Evolutionary conservation across 2,329 filamentous ascomycete species (phyloP).

Genomic region (Alternaria angustiovoidea): DNA sequence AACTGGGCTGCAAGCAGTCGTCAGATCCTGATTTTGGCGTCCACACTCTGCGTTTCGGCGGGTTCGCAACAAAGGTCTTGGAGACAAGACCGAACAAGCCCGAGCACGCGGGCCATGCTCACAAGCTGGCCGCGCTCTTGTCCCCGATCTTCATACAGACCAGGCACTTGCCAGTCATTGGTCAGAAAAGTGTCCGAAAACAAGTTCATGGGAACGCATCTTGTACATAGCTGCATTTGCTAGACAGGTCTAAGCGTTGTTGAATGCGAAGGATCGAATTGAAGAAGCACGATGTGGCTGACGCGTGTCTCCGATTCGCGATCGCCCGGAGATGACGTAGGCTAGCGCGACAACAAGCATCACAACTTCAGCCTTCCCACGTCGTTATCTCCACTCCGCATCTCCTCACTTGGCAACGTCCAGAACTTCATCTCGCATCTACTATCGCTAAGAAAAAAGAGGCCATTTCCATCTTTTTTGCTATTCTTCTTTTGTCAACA

Average conservation of each 20-base stretch:
- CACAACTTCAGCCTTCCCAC: conserved; percentile 17
- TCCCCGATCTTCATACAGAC: background rate
- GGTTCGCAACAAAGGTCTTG: background rate
- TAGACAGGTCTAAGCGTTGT: conserved; percentile 8
- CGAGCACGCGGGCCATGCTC: background rate
- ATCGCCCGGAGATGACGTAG: conserved; percentile 11
- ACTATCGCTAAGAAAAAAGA: background rate
- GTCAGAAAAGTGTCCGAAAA: background rate
- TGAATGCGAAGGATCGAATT: conserved; percentile 7
- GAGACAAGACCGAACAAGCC: background rate
- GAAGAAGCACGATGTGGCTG: conserved; percentile 7
- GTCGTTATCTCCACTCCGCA: conserved; percentile 1
- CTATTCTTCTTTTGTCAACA: conserved; percentile 3
- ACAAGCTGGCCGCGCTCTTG: background rate
- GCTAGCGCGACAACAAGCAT: conserved; percentile 12
- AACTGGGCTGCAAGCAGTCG: background rate
- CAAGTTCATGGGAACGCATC: background rate
- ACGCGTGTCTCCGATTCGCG: conserved; percentile 14
- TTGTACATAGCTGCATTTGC: background rate
- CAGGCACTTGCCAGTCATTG: background rate
- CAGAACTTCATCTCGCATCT: background rate
- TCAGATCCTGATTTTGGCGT: background rate
- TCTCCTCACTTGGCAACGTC: background rate
- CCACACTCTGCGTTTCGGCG: background rate
- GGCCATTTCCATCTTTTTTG: background rate